A percentile compares a stretch with the other conserved stretches of the same genome.
Conservation (phyloP, 139 green algal species). For the Axilococcus clingmanii region DNA sequence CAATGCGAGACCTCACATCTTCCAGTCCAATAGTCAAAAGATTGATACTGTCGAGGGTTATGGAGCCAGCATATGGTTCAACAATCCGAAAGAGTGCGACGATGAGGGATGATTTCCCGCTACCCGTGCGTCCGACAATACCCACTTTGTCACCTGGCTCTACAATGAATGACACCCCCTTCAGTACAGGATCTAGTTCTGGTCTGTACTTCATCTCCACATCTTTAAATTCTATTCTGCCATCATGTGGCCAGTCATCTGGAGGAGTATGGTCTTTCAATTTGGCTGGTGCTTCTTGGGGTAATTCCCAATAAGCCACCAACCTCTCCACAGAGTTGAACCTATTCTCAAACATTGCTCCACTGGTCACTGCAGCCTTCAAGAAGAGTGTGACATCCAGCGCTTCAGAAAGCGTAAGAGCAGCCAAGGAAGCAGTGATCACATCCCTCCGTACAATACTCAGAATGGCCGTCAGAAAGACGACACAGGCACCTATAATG, state of each 20-base stretch:
- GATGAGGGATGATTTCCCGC: constrained; percentile 77
- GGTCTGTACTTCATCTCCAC: constrained; percentile 80
- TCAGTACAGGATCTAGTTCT: constrained; percentile 72
- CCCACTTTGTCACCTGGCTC: constrained; percentile 52
- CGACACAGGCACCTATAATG: constrained; percentile 49
- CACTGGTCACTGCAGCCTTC: constrained; percentile 67
- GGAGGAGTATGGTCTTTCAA: constrained; percentile 6
- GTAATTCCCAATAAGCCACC: constrained; percentile 52
- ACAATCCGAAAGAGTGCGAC: constrained; percentile 78
- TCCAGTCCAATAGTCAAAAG: constrained; percentile 57
- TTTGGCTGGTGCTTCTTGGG: constrained; percentile 28
- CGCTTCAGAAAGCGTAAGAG: constrained; percentile 44
- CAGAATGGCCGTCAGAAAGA: constrained; percentile 45
- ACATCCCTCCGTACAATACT: constrained; percentile 31
- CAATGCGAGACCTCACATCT: constrained; percentile 61
- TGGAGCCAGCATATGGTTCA: constrained; percentile 55
- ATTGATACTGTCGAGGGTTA: constrained; percentile 79
- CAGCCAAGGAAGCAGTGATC: constrained; percentile 43
- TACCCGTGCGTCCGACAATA: constrained; percentile 80
- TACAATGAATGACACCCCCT: constrained; percentile 37
- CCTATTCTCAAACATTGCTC: constrained; percentile 71
- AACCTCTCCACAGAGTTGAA: constrained; percentile 94
- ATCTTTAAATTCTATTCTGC: constrained; percentile 45
- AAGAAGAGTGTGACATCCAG: constrained; percentile 79
- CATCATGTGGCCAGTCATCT: constrained; percentile 44